Evolutionary conservation across 177 flowering plant species (phyloP), one percentile per base, ranked within the genome.

Genomic region (Vitis hybrid): DNA sequence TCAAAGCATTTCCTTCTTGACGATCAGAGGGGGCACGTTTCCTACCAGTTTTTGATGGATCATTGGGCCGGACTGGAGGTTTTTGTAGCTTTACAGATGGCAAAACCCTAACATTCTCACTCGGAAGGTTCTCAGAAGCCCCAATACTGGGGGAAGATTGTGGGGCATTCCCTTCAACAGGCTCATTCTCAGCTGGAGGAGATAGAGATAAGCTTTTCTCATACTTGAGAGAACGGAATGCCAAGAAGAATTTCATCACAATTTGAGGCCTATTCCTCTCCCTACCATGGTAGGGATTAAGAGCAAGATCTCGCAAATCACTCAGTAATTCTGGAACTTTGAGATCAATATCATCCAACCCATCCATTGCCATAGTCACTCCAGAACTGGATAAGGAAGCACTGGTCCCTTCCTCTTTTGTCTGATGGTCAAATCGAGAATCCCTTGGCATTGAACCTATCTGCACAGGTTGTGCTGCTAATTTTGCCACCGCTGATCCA

Each of bases 21-120:
- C 93, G 92, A 52, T 87, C 96, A 56, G 92, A 90, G 4, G 83
- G 83, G 54, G 78, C 76, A 3, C 97, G 89, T 60, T 94, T 94
- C 66, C 83, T 83, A 2, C 91, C 93, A 54, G 82, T 72, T 76
- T 76, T 90, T 18, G 87, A 78, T 3, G 93, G 90, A 69, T 93
- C 97, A 56, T 85, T 87, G 1, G 83, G 73, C 73, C 91, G 81
- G 6, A 52, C 63, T 4, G 65, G 12, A 15, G 79, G 80, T 65
- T 84, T 88, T 27, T 56, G 70, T 2, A 76, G 76, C 71, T 84
- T 90, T 59, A 74, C 68, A 40, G 78, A 56, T n/a, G 74, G 63
- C 46, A 59, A 6, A 8, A 71, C 78, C 68, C 74, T 82, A 11
- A 48, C 71, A 65, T 67, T 81, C 70, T 67, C 83, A 54, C 67